Conservation (phyloP, 768 basidiomycete genomes). For the Leccinum arenicola region DNA sequence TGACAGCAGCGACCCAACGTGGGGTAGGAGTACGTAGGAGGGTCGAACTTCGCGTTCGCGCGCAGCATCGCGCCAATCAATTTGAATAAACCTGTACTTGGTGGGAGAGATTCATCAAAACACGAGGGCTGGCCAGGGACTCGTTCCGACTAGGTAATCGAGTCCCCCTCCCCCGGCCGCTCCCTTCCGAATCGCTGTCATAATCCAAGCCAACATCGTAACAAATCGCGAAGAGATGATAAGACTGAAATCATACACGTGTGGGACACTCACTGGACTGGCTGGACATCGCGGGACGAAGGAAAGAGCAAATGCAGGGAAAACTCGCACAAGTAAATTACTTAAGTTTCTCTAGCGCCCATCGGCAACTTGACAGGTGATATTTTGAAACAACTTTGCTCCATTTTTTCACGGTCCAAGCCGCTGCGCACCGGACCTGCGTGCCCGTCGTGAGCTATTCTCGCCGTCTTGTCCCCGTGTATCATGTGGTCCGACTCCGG, state of each 20-base stretch:
- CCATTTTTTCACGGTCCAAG: not conserved
- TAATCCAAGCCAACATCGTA: not conserved
- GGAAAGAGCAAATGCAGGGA: not conserved
- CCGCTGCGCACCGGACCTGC: not conserved
- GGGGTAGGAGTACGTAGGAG: not conserved
- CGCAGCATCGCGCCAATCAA: conserved; percentile 1
- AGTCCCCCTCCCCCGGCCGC: not conserved
- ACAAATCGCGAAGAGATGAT: not conserved
- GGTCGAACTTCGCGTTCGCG: not conserved
- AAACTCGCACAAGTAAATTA: not conserved
- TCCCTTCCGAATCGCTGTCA: not conserved
- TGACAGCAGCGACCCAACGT: not conserved
- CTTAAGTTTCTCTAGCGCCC: not conserved
- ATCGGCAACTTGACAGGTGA: not conserved
- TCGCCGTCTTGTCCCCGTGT: not conserved
- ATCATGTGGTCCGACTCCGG: not conserved
- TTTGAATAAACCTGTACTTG: conserved; percentile 6
- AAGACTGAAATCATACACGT: not conserved
- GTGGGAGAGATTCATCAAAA: conserved; percentile 2
- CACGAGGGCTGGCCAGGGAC: not conserved
- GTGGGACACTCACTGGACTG: not conserved
- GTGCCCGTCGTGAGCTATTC: not conserved
- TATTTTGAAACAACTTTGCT: not conserved
- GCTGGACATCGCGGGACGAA: not conserved
- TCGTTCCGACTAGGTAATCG: not conserved